Evolutionary conservation across 768 basidiomycete genomes (phyloP), one percentile per base, ranked within the genome.

Genomic region (Rhodosporidiobolus sp.): DNA sequence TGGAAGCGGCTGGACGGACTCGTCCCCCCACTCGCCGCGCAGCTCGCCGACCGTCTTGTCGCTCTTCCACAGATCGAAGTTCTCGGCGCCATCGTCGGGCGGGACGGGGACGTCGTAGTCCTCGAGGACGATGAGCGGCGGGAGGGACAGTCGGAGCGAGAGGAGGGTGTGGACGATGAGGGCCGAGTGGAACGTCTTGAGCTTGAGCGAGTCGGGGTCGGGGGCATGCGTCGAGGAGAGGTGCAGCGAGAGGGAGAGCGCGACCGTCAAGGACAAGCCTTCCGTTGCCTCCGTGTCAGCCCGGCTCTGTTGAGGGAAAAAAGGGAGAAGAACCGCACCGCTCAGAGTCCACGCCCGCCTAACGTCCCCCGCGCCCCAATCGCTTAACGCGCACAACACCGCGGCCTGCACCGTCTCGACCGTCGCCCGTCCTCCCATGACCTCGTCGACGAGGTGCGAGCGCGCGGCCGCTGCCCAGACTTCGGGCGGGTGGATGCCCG

Each of bases 71-170:
- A 74, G 43, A 19, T 74, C 73, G 26, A 67, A 74, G 58, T 74
- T 67, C 58, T 70, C 65, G 35, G 57, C 48, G 4, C 69, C 73
- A 62, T 74, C 73, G 19, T 34, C 38, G 14, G 69, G 69, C 9
- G 69, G 69, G 19, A 65, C 53, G 22, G 73, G 65, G 14, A 74
- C 63, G 65, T 70, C 66, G 62, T 70, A 74, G 48, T 74, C 73
- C 14, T 74, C 69, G 19, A 70, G 65, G 4, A 64, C 54, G 35
- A 67, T 34, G 24, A 74, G 49, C 5, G 73, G 73, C 2, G 69
- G 49, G 20, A 69, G 73, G 6, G 24, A 19, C 16, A 74, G 52
- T 0, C 69, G 73, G 19, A 74, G 69, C 4, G 69, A 64, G 43
- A 70, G 69, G 34, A 70, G 69, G 5, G 69, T 60, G 62, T 74